A percentile compares a stretch with the other conserved stretches of the same genome.
phyloP scores from a whole-genome alignment of 2,329 filamentous ascomycete genomes.

The Seiridium cupressi region DNA sequence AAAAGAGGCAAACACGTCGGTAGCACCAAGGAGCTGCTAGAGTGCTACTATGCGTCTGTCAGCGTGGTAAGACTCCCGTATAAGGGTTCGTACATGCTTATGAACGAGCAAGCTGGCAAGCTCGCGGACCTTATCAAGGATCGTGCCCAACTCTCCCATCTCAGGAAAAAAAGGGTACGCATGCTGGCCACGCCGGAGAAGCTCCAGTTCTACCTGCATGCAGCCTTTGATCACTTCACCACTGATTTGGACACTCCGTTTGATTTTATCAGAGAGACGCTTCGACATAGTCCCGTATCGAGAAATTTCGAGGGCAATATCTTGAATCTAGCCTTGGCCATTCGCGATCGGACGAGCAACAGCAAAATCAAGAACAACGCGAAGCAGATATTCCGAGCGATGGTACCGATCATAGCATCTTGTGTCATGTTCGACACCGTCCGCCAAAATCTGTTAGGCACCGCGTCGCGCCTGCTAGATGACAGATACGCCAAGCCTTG shows the following conservation, averaged over 20 bases:
- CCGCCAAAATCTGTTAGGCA: conserved; percentile 28
- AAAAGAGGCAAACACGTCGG: conserved; percentile 36
- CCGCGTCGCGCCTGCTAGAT: conserved; percentile 27
- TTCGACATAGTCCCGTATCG: conserved; percentile 27
- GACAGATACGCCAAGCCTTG: conserved; percentile 28
- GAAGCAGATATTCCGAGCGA: conserved; percentile 26
- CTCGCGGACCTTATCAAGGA: conserved; percentile 40
- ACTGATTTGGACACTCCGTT: conserved; percentile 28
- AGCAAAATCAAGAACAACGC: conserved; percentile 17
- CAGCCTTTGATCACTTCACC: conserved; percentile 30
- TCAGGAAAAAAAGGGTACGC: conserved; percentile 39
- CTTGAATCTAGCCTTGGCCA: conserved; percentile 24
- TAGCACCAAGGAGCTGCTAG: conserved; percentile 43
- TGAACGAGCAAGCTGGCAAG: conserved; percentile 45
- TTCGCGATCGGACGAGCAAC: conserved; percentile 20
- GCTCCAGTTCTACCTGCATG: conserved; percentile 28
- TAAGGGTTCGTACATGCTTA: conserved; percentile 40
- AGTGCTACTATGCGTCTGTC: conserved; percentile 49
- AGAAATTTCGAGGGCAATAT: conserved; percentile 31
- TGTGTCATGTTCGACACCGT: conserved; percentile 32
- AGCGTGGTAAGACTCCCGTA: conserved; percentile 47
- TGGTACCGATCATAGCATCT: conserved; percentile 29
- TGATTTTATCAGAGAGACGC: conserved; percentile 30
- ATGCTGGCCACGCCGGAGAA: conserved; percentile 28
- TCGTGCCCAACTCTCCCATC: conserved; percentile 37